A percentile compares a stretch with the other conserved stretches of the same genome.
phyloP scores from a whole-genome alignment of 2,329 filamentous ascomycete species.

The Sarocladium strictum region DNA sequence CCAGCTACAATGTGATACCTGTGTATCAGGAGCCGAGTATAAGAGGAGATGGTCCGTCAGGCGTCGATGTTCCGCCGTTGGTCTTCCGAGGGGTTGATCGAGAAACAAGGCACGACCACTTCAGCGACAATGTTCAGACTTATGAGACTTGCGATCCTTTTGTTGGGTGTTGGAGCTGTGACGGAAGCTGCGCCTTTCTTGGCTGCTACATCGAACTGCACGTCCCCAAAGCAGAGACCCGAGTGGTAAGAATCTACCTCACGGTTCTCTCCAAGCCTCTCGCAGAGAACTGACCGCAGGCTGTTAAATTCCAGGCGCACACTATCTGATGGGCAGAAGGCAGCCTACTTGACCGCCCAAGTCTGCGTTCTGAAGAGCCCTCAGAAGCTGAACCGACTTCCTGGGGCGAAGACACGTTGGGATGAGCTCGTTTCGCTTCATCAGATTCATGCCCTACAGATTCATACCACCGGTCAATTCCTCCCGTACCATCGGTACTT shows the following conservation, averaged over 20 bases:
- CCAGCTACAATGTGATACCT: neutral
- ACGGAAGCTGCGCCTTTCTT: neutral
- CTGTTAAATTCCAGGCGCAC: constrained; percentile 4
- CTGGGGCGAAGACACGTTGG: constrained; percentile 9
- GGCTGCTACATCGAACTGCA: neutral
- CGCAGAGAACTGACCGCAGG: too few relatives aligned
- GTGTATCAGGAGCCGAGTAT: neutral
- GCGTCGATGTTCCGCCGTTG: too few relatives aligned
- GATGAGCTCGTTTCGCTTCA: constrained; percentile 11
- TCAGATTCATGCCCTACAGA: constrained; percentile 10
- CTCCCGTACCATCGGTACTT: constrained; percentile 13
- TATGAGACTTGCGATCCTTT: neutral
- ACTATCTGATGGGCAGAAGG: constrained; percentile 10
- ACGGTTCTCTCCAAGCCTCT: neutral
- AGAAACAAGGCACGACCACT: too few relatives aligned
- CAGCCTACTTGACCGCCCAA: constrained; percentile 11
- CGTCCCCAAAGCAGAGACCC: neutral
- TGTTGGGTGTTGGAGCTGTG: neutral
- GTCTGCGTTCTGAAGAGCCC: constrained; percentile 10
- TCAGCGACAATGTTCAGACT: too few relatives aligned
- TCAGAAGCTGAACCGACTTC: constrained; percentile 1
- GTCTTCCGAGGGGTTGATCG: too few relatives aligned
- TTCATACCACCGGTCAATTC: constrained; percentile 10
- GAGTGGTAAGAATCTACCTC: constrained; percentile 3
- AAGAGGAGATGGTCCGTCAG: too few relatives aligned